Evolutionary conservation across 495 filamentous ascomycete species (phyloP).

Genomic region (Bryoglossum gracile): DNA sequence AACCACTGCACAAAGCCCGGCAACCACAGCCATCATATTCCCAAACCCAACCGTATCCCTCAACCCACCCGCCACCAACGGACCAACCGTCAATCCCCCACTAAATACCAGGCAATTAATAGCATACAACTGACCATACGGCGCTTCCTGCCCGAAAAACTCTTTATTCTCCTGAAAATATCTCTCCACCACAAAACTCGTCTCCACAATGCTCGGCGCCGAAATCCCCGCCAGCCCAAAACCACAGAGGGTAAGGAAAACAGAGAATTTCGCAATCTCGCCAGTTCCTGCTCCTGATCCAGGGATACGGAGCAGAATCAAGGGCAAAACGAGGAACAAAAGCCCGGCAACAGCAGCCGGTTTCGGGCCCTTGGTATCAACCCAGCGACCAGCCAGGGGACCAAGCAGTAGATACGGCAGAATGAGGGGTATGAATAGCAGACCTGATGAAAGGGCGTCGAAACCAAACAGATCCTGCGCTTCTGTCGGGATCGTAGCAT

Average conservation of each 20-base stretch:
- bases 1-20: slow-evolving; percentile 35
- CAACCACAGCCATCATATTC: slow-evolving; percentile 50
- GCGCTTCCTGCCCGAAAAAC: slow-evolving; percentile 33
- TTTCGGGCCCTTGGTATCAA: slow-evolving; percentile 47
- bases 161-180: slow-evolving; percentile 28
- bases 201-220: slow-evolving; percentile 28
- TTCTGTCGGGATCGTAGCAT: slow-evolving; percentile 49
- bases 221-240: slow-evolving; percentile 42
- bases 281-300: slow-evolving; percentile 27
- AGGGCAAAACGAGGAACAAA: slow-evolving; percentile 36
- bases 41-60: slow-evolving; percentile 47
- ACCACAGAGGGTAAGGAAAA: slow-evolving; percentile 41
- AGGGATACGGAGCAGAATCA: slow-evolving; percentile 46
- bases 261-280: slow-evolving; percentile 35
- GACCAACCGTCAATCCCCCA: slow-evolving; percentile 44
- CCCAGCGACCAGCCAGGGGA: slow-evolving; percentile 42
- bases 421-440: slow-evolving; percentile 48
- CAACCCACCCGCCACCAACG: slow-evolving; percentile 38
- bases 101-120: slow-evolving; percentile 34
- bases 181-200: slow-evolving; percentile 28
- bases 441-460: slow-evolving; percentile 47
- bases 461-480: slow-evolving; percentile 46
- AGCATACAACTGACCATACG: slow-evolving; percentile 50
- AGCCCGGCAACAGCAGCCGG: slow-evolving; percentile 41
- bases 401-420: slow-evolving; percentile 35